Percentiles rank a stretch among this genome's conserved stretches.
These are phyloP conservation scores for Colletotrichum costaricense DNA, from an alignment of 2,329 filamentous ascomycete genomes.

Conservation along the genomic window DNA sequence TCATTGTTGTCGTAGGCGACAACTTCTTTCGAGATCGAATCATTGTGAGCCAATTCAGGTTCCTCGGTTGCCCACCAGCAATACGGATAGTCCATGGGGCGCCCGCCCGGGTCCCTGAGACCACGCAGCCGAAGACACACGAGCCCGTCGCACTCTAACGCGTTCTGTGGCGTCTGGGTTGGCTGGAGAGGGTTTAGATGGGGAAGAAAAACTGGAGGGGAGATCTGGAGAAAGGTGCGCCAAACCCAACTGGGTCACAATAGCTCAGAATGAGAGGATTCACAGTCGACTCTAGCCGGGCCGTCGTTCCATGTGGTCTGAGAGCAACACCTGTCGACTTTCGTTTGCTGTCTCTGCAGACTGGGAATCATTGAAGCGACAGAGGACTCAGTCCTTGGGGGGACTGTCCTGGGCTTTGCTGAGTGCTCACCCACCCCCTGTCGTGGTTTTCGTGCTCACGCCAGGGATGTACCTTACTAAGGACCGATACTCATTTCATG, in stretches of 20 bases:
- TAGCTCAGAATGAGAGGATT: constrained; percentile 10
- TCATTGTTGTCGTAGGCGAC: constrained; percentile 4
- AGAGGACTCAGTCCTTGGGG: neutral
- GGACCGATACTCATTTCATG: neutral
- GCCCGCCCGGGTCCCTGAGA: neutral
- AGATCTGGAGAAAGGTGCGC: constrained; percentile 27
- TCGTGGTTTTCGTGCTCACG: neutral
- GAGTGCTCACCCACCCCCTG: neutral
- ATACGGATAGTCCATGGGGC: neutral
- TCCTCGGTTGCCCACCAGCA: neutral
- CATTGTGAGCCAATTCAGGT: neutral
- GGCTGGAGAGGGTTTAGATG: neutral
- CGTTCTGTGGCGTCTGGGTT: constrained; percentile 15
- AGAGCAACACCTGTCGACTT: constrained; percentile 2
- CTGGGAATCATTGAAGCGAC: neutral
- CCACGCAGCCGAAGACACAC: constrained; percentile 16
- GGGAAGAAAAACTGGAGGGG: constrained; percentile 15
- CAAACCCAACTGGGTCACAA: constrained; percentile 7
- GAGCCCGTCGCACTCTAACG: constrained; percentile 9
- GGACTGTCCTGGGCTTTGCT: neutral
- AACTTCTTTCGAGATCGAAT: constrained; percentile 10
- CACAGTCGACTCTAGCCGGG: constrained; percentile 13
- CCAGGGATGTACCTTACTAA: neutral
- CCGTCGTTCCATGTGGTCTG: constrained; percentile 34
- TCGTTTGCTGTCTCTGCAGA: neutral